These are phyloP conservation scores for Aureobasidium mangrovei DNA, from an alignment of 2,329 filamentous ascomycete species.

Conservation along the genomic window DNA sequence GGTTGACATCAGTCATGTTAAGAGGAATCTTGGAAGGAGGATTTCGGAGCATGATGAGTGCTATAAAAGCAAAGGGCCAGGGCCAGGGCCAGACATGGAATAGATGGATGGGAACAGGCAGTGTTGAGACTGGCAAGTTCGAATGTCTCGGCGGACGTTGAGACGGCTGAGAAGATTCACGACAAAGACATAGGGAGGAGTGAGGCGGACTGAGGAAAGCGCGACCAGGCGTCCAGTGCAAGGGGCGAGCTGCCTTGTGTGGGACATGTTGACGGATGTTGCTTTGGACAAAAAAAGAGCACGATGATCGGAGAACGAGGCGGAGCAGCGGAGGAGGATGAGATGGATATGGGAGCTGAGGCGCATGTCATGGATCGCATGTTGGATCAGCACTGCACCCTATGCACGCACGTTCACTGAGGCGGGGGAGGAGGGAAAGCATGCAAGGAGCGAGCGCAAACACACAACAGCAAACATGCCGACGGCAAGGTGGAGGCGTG, in stretches of 20 bases:
- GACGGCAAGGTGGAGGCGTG: not conserved
- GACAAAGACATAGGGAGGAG: not conserved
- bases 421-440: not conserved
- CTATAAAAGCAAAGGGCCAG: not conserved
- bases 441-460: not conserved
- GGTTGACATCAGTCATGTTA: constrained; percentile 22
- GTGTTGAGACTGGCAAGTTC: constrained; percentile 11
- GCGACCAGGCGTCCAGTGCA: not conserved
- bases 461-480: not conserved
- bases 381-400: not conserved
- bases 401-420: not conserved
- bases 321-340: not conserved
- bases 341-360: not conserved
- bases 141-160: not conserved
- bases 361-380: not conserved
- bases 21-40: constrained; percentile 23
- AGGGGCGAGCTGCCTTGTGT: not conserved
- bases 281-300: not conserved
- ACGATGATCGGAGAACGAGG: not conserved
- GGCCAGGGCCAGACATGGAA: not conserved
- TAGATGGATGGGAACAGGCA: not conserved
- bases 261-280: too few relatives aligned
- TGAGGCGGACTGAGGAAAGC: not conserved
- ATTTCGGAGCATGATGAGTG: constrained; percentile 23
- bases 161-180: not conserved